Evolutionary conservation across 768 basidiomycete genomes (phyloP), one percentile per base, ranked within the genome.

Genomic region (Russula foetens): DNA sequence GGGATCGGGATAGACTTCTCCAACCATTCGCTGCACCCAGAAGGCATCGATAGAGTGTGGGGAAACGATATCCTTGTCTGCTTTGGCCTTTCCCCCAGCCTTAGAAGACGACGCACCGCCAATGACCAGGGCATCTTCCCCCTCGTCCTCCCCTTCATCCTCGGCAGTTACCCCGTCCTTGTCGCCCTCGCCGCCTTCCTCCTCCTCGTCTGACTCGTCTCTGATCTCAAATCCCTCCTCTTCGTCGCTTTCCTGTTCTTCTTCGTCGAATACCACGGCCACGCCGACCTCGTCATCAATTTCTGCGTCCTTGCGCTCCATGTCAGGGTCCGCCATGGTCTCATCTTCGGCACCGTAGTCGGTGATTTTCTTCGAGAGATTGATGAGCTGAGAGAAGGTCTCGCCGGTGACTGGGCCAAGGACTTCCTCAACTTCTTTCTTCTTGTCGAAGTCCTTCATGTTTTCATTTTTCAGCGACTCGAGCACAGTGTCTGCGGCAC

Each of bases 281-380:
- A 99, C 96, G n/a, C 96, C 95, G 46, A 90, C 85, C 67, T 96
- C 94, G 60, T 94, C 94, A 65, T 98, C 96, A 67, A 98, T 93
- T 72, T 89, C 92, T 2, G 84, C 90, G 59, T 90, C 91, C 71
- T 88, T 86, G 49, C 81, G 77, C 70, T 91, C 92, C 73, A 80
- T 78, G 66, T 92, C 91, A 0, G 88, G 88, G 68, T 94, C 92
- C 0, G 74, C 84, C 74, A 84, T 81, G 19, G 78, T 72, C 71
- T 90, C 92, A 63, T 95, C 92, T 69, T 94, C 91, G 0, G 85
- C 90, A 35, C 86, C 86, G 62, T 92, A 99, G 73, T 99, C 97
- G 0, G 96, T 97, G 41, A 98, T 87, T 77, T 97, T 97, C 77
- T 97, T 98, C 46, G 88, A 83, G 46, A 98, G 76, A 63, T 75